These are phyloP conservation scores for Samsoniella hepiali DNA, from an alignment of 2,329 filamentous ascomycete species.

Conservation along the genomic window DNA sequence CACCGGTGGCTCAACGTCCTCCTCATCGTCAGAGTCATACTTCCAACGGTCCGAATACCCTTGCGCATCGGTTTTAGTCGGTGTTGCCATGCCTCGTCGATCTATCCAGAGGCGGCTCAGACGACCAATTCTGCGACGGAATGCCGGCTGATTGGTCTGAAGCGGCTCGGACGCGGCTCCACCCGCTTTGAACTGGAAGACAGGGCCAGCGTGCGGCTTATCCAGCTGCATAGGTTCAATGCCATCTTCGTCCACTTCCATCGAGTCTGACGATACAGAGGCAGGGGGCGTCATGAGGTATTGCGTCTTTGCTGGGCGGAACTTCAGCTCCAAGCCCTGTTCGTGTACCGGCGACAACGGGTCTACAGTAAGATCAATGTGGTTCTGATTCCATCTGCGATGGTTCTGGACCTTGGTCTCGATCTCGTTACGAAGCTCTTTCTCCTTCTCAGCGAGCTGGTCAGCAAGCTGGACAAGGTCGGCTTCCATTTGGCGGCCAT, in stretches of 20 bases:
- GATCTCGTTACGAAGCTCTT: slow-evolving; percentile 75
- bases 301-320: slow-evolving; percentile 69
- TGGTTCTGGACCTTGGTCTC: slow-evolving; percentile 86
- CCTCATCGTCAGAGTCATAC: slow-evolving; percentile 83
- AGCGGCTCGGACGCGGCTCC: slow-evolving; percentile 36
- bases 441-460: slow-evolving; percentile 75
- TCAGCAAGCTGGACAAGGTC: slow-evolving; percentile 77
- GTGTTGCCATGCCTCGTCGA: slow-evolving; percentile 62
- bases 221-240: slow-evolving; percentile 43
- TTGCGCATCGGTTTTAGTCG: slow-evolving; percentile 43
- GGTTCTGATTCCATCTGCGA: slow-evolving; percentile 85
- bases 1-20: slow-evolving; percentile 65
- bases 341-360: slow-evolving; percentile 78
- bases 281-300: slow-evolving; percentile 65
- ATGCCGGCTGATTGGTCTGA: slow-evolving; percentile 57
- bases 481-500: slow-evolving; percentile 69
- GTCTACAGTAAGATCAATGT: slow-evolving; percentile 81
- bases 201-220: slow-evolving; percentile 30
- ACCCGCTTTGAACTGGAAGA: slow-evolving; percentile 47
- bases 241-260: slow-evolving; percentile 52
- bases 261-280: slow-evolving; percentile 51
- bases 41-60: slow-evolving; percentile 69
- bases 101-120: slow-evolving; percentile 86
- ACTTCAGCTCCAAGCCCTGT: slow-evolving; percentile 57
- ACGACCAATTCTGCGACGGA: slow-evolving; percentile 79